Evolutionary conservation across 306 rosid species (phyloP), one percentile per base, ranked within the genome.

Genomic region (Sphenostylis stenocarpa): DNA sequence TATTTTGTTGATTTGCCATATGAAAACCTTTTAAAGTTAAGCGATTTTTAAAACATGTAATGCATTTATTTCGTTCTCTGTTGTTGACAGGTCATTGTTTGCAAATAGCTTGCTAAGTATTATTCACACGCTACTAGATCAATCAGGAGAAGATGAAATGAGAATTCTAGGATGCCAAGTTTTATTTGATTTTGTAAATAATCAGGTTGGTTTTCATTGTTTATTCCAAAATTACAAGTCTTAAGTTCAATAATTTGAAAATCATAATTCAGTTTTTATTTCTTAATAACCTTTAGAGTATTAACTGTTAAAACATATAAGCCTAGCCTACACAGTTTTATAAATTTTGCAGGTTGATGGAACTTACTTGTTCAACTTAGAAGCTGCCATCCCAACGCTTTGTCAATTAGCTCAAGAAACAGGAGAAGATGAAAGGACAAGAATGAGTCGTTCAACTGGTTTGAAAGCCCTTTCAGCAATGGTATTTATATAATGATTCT

Each of bases 81-180:
- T 83, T 83, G 70, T 66, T 65, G 65, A 76, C 76, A 96, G 99
- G 98, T 93, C 98, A 63, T 84, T 96, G 55, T 91, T 96, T 83
- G 92, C 99, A 0, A 92, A 83, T 85, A 92, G 99, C 90, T 86
- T 96, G 81, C 85, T 96, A 67, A 91, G 81, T 75, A 88, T 96
- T 65, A 91, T 92, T 84, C 97, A 92, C 64, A 85, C 93, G 36
- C 86, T 96, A 73, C 89, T 96, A 83, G 99, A 96, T 75, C 99
- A 96, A 87, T 71, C 92, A 63, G 87, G 88, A 49, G 97, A 91
- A 77, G 90, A 88, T 77, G 99, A 96, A 84, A 92, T 92, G 89
- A 90, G 88, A 89, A 79, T 87, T 73, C 77, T 96, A 77, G 99
- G 99, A 82, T 96, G 97, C 71, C 86, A 88, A 53, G 82, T 90